A percentile compares a stretch with the other conserved stretches of the same genome.
Evolutionary conservation across 2,329 filamentous ascomycete species (phyloP).

Genomic region (Tothia fuscella): DNA sequence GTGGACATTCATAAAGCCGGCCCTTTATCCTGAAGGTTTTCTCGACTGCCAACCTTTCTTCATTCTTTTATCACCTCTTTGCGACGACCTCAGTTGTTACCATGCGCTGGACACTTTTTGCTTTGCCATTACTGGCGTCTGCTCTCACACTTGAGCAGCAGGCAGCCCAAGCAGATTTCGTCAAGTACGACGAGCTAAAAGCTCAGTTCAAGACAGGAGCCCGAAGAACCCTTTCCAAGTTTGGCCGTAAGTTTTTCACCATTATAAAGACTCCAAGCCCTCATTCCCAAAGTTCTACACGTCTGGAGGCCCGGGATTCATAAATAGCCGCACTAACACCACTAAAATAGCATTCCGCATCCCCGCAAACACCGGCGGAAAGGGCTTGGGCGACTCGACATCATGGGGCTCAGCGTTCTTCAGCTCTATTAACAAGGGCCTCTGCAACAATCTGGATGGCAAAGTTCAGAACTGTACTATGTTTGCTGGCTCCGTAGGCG

Average conservation of each 20-base stretch:
- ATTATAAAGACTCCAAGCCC: no score
- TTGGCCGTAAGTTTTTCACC: conserved; percentile 5
- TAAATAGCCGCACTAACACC: no score
- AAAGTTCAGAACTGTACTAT: conserved; percentile 5
- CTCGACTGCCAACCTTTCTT: no score
- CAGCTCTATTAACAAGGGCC: conserved; percentile 7
- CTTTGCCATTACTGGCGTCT: conserved; percentile 5
- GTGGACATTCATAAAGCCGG: no score
- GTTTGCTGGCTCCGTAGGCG: conserved; percentile 1
- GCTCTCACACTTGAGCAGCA: conserved; percentile 4
- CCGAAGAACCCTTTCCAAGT: conserved; percentile 6
- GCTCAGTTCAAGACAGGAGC: conserved; percentile 1
- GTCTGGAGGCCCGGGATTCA: not conserved
- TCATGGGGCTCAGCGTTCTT: conserved; percentile 1
- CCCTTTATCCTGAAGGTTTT: no score
- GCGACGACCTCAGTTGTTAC: no score
- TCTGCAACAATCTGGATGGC: conserved; percentile 10
- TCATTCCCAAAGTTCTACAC: not conserved
- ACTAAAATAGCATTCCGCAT: no score
- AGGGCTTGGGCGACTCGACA: no score
- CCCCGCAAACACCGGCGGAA: no score
- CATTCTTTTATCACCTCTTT: no score
- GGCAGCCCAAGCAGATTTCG: not conserved
- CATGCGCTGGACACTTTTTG: no score
- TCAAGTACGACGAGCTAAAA: conserved; percentile 5